These are phyloP conservation scores for Venturia pyrina DNA, from an alignment of 2,329 filamentous ascomycete species.

Conservation along the genomic window DNA sequence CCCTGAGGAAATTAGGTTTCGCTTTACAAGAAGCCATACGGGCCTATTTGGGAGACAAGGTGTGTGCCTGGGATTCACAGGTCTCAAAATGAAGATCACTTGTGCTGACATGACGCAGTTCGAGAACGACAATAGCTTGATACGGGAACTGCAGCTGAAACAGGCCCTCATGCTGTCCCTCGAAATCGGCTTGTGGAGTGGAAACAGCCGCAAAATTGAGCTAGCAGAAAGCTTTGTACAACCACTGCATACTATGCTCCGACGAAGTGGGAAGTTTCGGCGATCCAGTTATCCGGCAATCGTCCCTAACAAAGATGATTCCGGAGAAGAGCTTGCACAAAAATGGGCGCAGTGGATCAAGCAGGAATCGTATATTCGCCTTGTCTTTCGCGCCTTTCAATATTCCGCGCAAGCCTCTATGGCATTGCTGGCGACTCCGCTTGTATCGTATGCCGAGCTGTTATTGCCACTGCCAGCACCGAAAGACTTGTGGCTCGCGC, in stretches of 20 bases:
- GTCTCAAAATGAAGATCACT: not conserved
- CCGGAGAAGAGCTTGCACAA: slow-evolving; percentile 45
- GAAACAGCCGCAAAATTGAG: slow-evolving; percentile 49
- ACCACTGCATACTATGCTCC: slow-evolving; percentile 45
- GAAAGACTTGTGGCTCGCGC: slow-evolving; percentile 55
- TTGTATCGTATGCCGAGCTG: slow-evolving; percentile 60
- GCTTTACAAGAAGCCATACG: slow-evolving; percentile 40
- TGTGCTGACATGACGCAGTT: slow-evolving; percentile 19
- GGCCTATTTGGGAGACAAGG: slow-evolving; percentile 17
- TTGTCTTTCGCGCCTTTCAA: slow-evolving; percentile 55
- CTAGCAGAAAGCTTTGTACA: slow-evolving; percentile 49
- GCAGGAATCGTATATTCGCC: slow-evolving; percentile 57
- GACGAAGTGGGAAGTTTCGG: slow-evolving; percentile 49
- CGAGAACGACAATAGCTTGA: slow-evolving; percentile 40
- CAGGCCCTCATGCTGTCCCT: slow-evolving; percentile 42
- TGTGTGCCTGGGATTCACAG: not conserved
- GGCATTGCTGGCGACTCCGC: slow-evolving; percentile 52
- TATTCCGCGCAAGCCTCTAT: slow-evolving; percentile 60
- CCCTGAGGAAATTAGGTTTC: slow-evolving; percentile 51
- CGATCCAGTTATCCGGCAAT: slow-evolving; percentile 44
- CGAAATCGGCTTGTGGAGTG: slow-evolving; percentile 48
- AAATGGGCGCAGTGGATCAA: slow-evolving; percentile 59
- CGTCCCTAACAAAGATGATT: slow-evolving; percentile 42
- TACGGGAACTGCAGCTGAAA: slow-evolving; percentile 41
- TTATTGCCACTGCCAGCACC: slow-evolving; percentile 55